phyloP scores from a whole-genome alignment of 495 filamentous ascomycete species.

The Oidiodendron maius region DNA sequence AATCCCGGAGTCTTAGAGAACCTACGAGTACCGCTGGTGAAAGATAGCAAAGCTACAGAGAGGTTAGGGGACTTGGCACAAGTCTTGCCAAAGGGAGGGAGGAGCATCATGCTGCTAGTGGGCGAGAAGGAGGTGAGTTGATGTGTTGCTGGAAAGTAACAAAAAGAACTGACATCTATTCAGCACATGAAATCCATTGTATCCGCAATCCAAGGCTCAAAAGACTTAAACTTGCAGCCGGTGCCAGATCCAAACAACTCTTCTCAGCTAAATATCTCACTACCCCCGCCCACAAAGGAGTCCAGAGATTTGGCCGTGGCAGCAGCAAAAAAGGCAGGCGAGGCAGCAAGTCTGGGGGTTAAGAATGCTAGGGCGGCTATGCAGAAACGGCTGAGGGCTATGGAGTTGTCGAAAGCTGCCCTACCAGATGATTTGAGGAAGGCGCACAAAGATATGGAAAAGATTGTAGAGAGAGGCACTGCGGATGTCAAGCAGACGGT shows the following conservation, averaged over 20 bases:
- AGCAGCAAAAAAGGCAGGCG: constrained; percentile 53
- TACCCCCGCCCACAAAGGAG: constrained; percentile 65
- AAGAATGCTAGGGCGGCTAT: constrained; percentile 51
- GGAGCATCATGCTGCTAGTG: constrained; percentile 59
- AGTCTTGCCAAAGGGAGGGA: constrained; percentile 64
- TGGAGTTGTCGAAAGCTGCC: constrained; percentile 49
- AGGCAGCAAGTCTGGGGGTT: constrained; percentile 46
- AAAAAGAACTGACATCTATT: constrained; percentile 1
- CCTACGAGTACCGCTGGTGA: constrained; percentile 55
- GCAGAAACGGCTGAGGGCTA: constrained; percentile 59
- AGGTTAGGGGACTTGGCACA: constrained; percentile 68
- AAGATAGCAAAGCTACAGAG: constrained; percentile 44
- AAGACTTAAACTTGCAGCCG: constrained; percentile 64
- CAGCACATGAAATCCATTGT: constrained; percentile 66
- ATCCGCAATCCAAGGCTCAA: constrained; percentile 60
- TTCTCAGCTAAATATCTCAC: constrained; percentile 63
- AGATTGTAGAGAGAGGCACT: constrained; percentile 63
- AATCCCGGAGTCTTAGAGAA: constrained; percentile 61
- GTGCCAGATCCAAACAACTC: constrained; percentile 62
- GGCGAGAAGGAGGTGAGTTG: constrained; percentile 52
- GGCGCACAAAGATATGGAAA: constrained; percentile 65
- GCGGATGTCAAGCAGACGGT: constrained; percentile 62
- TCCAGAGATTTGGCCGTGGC: constrained; percentile 46
- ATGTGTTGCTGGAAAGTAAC: constrained; percentile 20
- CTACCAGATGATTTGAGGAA: constrained; percentile 62